phyloP scores from a whole-genome alignment of 2,329 filamentous ascomycete species.

The Coccinonectria pachysandricola region DNA sequence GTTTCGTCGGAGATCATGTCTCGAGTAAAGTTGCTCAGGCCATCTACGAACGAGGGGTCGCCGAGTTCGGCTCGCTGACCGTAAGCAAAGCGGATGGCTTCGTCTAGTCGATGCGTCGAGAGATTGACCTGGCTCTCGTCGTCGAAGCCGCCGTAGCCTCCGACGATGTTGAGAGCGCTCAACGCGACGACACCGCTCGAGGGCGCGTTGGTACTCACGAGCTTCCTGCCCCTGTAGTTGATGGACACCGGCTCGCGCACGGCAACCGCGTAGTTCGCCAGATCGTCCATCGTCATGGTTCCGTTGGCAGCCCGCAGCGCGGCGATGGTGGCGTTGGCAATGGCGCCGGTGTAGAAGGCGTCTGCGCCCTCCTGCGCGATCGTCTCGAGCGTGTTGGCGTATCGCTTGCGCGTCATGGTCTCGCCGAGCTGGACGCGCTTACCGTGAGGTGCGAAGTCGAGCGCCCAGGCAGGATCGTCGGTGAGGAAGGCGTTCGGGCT shows the following conservation, averaged over 20 bases:
- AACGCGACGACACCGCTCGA: constrained; percentile 63
- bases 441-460: constrained; percentile 76
- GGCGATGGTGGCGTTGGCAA: constrained; percentile 59
- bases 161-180: constrained; percentile 63
- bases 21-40: constrained; percentile 51
- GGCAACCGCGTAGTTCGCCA: constrained; percentile 61
- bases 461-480: constrained; percentile 63
- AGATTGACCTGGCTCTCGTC: constrained; percentile 41
- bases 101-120: constrained; percentile 70
- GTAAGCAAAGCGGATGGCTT: constrained; percentile 76
- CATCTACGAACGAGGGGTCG: constrained; percentile 60
- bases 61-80: constrained; percentile 63
- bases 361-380: constrained; percentile 57
- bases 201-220: constrained; percentile 59
- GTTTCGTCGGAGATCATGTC: constrained; percentile 51
- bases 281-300: constrained; percentile 65
- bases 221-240: constrained; percentile 58
- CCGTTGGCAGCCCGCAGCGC: constrained; percentile 55
- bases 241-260: constrained; percentile 51
- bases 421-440: constrained; percentile 56
- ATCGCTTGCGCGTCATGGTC: constrained; percentile 62
- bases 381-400: constrained; percentile 60
- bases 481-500: constrained; percentile 48
- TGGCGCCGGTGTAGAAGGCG: constrained; percentile 59
- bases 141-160: constrained; percentile 59